phyloP scores from a whole-genome alignment of 495 filamentous ascomycete genomes.

The Friedmanniomyces endolithicus region DNA sequence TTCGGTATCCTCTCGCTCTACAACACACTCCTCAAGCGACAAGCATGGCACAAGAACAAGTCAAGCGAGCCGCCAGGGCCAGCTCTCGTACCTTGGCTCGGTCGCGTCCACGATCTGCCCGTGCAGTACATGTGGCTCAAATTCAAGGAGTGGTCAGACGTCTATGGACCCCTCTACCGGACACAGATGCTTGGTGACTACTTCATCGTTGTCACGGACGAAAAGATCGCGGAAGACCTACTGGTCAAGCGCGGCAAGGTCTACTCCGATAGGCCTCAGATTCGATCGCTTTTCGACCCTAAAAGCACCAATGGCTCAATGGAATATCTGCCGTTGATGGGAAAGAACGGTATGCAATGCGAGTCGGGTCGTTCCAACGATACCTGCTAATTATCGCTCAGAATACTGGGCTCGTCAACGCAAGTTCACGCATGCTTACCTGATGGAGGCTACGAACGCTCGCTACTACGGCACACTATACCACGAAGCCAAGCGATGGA shows the following conservation, averaged over 20 bases:
- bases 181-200: slow-evolving; percentile 50
- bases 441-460: slow-evolving; percentile 28
- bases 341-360: slow-evolving; percentile 25
- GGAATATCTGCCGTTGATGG: slow-evolving; percentile 31
- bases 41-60: slow-evolving; percentile 21
- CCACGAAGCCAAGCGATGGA: slow-evolving; percentile 29
- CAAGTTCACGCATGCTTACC: slow-evolving; percentile 27
- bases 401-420: slow-evolving; percentile 31
- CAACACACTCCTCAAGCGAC: slow-evolving; percentile 10
- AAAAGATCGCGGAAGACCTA: slow-evolving; percentile 46
- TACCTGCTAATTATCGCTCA: slow-evolving; percentile 3
- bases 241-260: slow-evolving; percentile 42
- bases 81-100: slow-evolving; percentile 40
- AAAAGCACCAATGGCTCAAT: slow-evolving; percentile 27
- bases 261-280: slow-evolving; percentile 28
- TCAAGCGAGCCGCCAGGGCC: slow-evolving; percentile 41
- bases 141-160: slow-evolving; percentile 42
- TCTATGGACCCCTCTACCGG: slow-evolving; percentile 47
- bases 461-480: slow-evolving; percentile 29
- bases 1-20: slow-evolving; percentile 19
- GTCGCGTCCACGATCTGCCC: slow-evolving; percentile 44
- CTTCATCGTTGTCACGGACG: slow-evolving; percentile 51
- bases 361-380: not conserved
- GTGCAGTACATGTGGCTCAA: slow-evolving; percentile 46
- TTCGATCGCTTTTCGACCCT: slow-evolving; percentile 27